phyloP scores from a whole-genome alignment of 495 filamentous ascomycete species.

The Paragyromitra xinjiangensis region DNA sequence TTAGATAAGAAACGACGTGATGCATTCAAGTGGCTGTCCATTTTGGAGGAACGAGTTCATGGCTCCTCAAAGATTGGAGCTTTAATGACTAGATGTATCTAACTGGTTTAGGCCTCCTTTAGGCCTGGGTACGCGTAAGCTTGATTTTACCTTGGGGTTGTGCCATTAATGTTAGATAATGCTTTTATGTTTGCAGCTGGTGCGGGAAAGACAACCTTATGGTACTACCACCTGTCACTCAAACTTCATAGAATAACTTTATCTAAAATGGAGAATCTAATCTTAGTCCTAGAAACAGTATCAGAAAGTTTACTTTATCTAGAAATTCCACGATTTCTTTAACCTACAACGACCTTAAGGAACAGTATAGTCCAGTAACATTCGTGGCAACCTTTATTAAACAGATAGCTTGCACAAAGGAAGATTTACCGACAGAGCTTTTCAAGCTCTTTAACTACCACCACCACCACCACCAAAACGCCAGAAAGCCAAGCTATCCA shows the following conservation, averaged over 20 bases:
- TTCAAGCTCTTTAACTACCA: conserved; percentile 17
- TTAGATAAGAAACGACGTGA: conserved; percentile 25
- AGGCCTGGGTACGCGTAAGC: conserved; percentile 20
- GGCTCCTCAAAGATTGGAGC: conserved; percentile 15
- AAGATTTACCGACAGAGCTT: conserved; percentile 7
- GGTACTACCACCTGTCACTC: not conserved
- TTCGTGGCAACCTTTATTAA: conserved; percentile 32
- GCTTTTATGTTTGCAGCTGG: not conserved
- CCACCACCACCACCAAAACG: conserved; percentile 15
- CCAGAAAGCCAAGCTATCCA: conserved; percentile 19
- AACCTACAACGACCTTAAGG: conserved; percentile 11
- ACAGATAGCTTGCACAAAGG: conserved; percentile 7
- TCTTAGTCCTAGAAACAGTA: conserved; percentile 19
- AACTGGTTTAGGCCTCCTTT: conserved; percentile 8
- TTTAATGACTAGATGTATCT: conserved; percentile 6
- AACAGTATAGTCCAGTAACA: not conserved
- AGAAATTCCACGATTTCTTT: not conserved
- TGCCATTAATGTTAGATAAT: not conserved
- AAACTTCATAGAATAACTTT: not conserved
- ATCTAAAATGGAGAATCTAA: conserved; percentile 13
- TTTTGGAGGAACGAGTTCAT: conserved; percentile 13
- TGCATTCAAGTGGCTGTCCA: conserved; percentile 18
- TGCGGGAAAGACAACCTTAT: conserved; percentile 29
- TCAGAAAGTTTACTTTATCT: not conserved
- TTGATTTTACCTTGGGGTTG: not conserved